These are phyloP conservation scores for Dovyalis caffra DNA, from an alignment of 345 rosid species.

Conservation along the genomic window DNA sequence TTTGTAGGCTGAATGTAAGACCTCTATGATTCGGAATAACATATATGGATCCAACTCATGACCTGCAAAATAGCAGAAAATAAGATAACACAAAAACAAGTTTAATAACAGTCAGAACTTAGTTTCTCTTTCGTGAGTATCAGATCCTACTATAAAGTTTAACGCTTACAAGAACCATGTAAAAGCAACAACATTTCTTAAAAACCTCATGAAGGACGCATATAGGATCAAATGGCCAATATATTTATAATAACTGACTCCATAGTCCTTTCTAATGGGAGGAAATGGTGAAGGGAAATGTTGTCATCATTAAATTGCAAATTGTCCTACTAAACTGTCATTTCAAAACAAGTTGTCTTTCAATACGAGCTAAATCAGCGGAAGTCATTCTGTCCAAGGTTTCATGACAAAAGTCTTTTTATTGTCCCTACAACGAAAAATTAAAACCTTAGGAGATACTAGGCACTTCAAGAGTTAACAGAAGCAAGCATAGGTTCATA, in stretches of 20 bases:
- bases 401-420: background rate
- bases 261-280: background rate
- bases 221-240: background rate
- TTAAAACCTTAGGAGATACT: background rate
- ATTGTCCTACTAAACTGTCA: background rate
- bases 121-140: conserved; percentile 1
- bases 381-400: background rate
- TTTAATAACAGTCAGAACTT: background rate
- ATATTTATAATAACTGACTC: too few relatives aligned
- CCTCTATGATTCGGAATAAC: conserved; percentile 54
- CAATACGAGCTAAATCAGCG: background rate
- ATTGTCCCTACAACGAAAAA: background rate
- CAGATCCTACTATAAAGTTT: background rate
- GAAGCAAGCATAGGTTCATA: background rate
- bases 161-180: background rate
- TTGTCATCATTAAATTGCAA: background rate
- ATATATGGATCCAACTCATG: conserved; percentile 53
- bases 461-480: background rate
- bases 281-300: too few relatives aligned
- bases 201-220: background rate
- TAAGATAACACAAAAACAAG: background rate
- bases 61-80: conserved; percentile 43
- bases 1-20: conserved; percentile 56
- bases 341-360: background rate
- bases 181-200: background rate